A percentile compares a stretch with the other conserved stretches of the same genome.
Evolutionary conservation across 345 rosid species (phyloP).

Genomic region (Melaleuca alternifolia): DNA sequence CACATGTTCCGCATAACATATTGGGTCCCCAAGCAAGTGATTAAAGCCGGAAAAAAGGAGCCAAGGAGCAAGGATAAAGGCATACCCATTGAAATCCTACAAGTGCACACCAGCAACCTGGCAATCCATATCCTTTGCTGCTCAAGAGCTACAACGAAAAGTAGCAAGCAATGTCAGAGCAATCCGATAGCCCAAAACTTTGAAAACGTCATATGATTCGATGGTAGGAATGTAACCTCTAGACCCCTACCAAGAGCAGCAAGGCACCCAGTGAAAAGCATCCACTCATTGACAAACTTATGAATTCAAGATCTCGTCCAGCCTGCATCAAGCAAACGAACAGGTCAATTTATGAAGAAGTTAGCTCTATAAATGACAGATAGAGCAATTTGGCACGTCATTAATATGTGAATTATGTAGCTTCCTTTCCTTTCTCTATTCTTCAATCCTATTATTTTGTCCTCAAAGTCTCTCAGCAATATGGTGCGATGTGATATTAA

Average conservation of each 20-base stretch:
- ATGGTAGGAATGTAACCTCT: not conserved
- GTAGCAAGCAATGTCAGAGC: not conserved
- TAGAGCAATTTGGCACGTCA: not conserved
- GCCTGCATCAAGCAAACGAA: slow-evolving; percentile 35
- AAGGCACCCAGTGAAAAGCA: slow-evolving; percentile 52
- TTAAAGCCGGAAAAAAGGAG: not conserved
- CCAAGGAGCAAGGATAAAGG: not conserved
- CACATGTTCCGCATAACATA: not conserved
- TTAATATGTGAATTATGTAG: not conserved
- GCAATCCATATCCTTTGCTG: slow-evolving; percentile 34
- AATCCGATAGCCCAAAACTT: not conserved
- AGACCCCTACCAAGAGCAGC: slow-evolving; percentile 35
- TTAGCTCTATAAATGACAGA: not conserved
- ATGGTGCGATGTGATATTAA: not conserved
- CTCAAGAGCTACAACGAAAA: slow-evolving; percentile 20
- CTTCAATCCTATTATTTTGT: not conserved
- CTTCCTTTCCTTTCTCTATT: not conserved
- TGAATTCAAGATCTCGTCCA: slow-evolving; percentile 64
- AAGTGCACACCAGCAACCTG: slow-evolving; percentile 40
- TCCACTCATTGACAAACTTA: slow-evolving; percentile 60
- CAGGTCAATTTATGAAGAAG: not conserved
- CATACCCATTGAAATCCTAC: slow-evolving; percentile 51
- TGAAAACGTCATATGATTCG: not conserved
- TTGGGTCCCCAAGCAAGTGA: not conserved
- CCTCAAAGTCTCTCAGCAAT: not conserved